Base-by-base conservation (phyloP, 768 basidiomycete genomes). In the Podaxis carcinomalis region DNA sequence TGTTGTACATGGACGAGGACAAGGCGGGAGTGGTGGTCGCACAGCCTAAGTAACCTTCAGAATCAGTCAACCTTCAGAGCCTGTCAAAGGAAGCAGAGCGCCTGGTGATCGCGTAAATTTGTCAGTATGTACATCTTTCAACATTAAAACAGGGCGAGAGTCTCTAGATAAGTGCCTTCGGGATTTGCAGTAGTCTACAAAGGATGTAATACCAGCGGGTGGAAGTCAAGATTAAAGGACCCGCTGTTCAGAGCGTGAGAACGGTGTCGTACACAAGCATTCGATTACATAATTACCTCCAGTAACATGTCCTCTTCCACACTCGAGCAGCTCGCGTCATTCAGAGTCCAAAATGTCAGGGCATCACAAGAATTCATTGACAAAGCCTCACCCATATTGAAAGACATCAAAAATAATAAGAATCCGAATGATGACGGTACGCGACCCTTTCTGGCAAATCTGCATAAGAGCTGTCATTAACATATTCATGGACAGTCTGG, bases 361-460 rank as follows among this genome's bases (percentile, higher is more conserved):
- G 79, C 81, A 0, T 88, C 88, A 1, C 82, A 84, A 62, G 84
- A 88, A 56, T 78, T 79, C 2, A 82, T 89, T 23, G 73, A 83
- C 46, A 77, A 83, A 49, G 88, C 87, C 3, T 62, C 75, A 6
- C 36, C 73, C 1, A 66, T 90, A 1, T 73, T 90, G 42, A 77
- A 61, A 28, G 52, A 61, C 82, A 56, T 77, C 80, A 3, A 79
- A 81, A 59, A 74, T 3, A 65, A 69, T 3, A 65, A 69, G 27
- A 81, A 78, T 51, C 71, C 83, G 27, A 84, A 82, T 2, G 83
- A 88, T 60, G 85, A 89, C 63, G 78, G 88, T 87, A 61, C 55
- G 74, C 62, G 19, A 28, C 2, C 9, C 10, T 7, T 19, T 6
- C 25, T 19, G 19, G 6, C 35, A 37, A 57, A 28, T 21, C 27